Evolutionary conservation across 176 grass and related monocot genomes (phyloP).

Genomic region (Cymbopogon citratus): DNA sequence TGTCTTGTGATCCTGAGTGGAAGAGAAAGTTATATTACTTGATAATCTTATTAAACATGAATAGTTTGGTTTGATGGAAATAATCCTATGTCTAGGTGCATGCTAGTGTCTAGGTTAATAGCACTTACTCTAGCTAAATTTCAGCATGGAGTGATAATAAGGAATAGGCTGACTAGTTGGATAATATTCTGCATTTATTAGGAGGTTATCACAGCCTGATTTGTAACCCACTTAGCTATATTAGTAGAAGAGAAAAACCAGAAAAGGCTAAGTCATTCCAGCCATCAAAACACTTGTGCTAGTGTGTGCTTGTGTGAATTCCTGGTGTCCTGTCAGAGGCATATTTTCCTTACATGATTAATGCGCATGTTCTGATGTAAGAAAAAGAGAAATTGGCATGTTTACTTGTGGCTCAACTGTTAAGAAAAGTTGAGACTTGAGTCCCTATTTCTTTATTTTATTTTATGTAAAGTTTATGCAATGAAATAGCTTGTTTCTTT

Average conservation of each 20-base stretch:
- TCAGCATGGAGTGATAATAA: no score
- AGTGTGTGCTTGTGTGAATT: no score
- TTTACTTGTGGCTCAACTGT: not conserved
- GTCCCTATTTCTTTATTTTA: not conserved
- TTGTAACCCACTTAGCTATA: no score
- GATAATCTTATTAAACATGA: constrained; percentile 7
- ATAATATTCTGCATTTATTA: no score
- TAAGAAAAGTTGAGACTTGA: not conserved
- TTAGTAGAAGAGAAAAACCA: no score
- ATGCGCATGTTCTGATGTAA: not conserved
- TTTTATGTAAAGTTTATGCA: not conserved
- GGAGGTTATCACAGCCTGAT: no score
- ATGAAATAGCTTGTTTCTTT: constrained; percentile 7
- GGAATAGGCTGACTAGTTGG: no score
- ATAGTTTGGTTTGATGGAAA: not conserved
- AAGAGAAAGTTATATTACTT: not conserved
- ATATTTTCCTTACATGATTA: not conserved
- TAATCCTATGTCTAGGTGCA: not conserved
- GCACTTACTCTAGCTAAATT: no score
- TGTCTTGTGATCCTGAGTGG: not conserved
- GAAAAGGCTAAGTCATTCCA: no score
- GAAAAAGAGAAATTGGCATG: not conserved
- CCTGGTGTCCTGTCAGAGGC: no score
- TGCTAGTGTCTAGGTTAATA: no score
- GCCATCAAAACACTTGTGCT: no score